A percentile compares a stretch with the other conserved stretches of the same genome.
Conservation (phyloP, 768 basidiomycete species). For the Porpolomopsis calyptriformis region DNA sequence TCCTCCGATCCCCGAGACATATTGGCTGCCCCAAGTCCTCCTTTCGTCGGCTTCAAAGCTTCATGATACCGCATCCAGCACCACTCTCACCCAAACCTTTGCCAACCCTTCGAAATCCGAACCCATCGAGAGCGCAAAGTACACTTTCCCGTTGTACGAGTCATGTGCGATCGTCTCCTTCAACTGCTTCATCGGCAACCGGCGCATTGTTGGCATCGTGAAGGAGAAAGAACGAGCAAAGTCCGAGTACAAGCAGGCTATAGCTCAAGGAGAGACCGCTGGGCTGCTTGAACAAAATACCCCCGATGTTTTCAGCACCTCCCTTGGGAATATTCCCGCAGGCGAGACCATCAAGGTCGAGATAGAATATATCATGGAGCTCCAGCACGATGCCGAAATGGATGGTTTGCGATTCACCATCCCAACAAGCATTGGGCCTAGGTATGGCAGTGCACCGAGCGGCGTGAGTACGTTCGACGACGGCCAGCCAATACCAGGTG, state of each 20-base stretch:
- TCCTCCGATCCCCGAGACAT: not conserved
- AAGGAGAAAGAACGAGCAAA: not conserved
- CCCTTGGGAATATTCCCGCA: not conserved
- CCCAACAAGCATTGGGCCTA: not conserved
- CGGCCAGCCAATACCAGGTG: not conserved
- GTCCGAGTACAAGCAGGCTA: not conserved
- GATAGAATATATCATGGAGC: not conserved
- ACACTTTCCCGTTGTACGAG: not conserved
- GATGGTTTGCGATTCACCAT: not conserved
- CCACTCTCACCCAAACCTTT: not conserved
- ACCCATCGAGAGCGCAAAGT: not conserved
- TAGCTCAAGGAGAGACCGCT: not conserved
- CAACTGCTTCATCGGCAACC: not conserved
- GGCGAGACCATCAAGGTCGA: not conserved
- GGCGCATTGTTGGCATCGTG: not conserved
- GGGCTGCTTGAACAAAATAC: not conserved
- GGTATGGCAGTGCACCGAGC: not conserved
- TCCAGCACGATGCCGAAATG: not conserved
- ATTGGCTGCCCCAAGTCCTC: not conserved
- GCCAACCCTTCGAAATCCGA: not conserved
- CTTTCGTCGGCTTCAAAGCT: not conserved
- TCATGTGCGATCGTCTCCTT: not conserved
- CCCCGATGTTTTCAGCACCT: not conserved
- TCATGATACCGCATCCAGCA: not conserved
- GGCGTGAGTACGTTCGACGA: no score